Evolutionary conservation across 768 basidiomycete genomes (phyloP).

Genomic region (Phaffia tasmanica): DNA sequence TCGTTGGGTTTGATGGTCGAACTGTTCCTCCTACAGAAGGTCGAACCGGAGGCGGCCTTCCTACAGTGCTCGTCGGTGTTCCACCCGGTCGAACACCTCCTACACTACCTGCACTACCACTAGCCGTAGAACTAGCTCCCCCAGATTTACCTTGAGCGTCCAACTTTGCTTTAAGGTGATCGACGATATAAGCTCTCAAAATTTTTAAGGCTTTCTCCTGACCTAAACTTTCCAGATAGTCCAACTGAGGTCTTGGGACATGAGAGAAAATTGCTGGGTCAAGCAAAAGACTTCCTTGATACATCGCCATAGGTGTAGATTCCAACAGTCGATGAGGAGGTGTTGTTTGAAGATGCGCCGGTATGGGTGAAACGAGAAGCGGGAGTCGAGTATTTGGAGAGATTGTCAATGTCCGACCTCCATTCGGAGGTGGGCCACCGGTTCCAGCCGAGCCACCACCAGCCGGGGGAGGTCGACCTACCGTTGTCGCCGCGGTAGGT

Average conservation of each 20-base stretch:
- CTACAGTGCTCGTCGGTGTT: not conserved
- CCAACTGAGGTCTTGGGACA: conserved; percentile 59
- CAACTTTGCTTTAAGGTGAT: conserved; percentile 66
- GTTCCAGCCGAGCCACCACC: not conserved
- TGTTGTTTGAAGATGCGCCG: conserved; percentile 38
- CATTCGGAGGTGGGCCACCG: not conserved
- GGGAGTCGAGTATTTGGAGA: too few species aligned
- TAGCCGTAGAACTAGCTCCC: not conserved
- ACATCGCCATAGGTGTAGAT: conserved; percentile 60
- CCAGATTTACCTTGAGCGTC: conserved; percentile 38
- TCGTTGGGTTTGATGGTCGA: not conserved
- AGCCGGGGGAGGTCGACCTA: not conserved
- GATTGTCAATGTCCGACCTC: too few species aligned
- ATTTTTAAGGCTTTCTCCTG: conserved; percentile 70
- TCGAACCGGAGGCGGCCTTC: not conserved
- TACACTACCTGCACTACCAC: conserved; percentile 2
- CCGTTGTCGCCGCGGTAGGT: not conserved
- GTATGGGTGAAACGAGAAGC: conserved; percentile 48
- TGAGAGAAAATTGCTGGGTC: conserved; percentile 75
- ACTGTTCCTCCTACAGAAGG: not conserved
- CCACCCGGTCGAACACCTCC: conserved; percentile 1
- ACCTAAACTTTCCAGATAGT: conserved; percentile 65
- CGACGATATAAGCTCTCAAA: conserved; percentile 72
- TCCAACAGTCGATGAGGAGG: conserved; percentile 27
- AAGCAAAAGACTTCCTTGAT: conserved; percentile 70